Percentiles rank a stretch among this genome's conserved stretches.
Conservation (phyloP, 495 filamentous ascomycete genomes). For the Apodospora peruviana region DNA sequence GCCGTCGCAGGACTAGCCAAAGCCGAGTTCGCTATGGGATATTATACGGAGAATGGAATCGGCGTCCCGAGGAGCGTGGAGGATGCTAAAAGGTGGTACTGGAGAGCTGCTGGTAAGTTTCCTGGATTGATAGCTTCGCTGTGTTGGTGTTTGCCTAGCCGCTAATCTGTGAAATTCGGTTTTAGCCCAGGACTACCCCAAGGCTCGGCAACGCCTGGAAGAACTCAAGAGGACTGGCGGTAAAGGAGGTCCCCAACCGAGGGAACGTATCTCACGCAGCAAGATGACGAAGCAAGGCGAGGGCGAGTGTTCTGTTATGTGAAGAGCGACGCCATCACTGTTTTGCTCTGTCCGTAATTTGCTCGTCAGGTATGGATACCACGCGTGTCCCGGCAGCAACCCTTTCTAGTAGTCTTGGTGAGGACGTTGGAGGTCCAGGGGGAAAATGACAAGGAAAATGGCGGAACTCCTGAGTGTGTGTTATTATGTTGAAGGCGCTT, state of each 20-base stretch:
- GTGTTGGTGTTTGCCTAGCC: background rate
- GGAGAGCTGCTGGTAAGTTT: slow-evolving; percentile 88
- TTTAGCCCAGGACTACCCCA: background rate
- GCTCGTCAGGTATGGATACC: too few relatives aligned
- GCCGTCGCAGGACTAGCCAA: slow-evolving; percentile 79
- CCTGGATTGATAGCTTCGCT: background rate
- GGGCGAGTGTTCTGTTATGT: background rate
- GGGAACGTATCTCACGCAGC: background rate
- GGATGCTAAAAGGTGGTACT: slow-evolving; percentile 97
- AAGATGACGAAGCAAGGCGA: background rate
- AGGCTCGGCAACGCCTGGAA: background rate
- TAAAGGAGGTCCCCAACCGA: background rate
- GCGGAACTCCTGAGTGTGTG: too few relatives aligned
- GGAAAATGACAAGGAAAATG: too few relatives aligned
- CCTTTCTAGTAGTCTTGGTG: too few relatives aligned
- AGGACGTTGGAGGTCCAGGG: too few relatives aligned
- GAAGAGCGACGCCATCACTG: too few relatives aligned
- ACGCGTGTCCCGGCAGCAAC: too few relatives aligned
- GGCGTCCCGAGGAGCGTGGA: slow-evolving; percentile 81
- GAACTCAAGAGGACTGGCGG: background rate
- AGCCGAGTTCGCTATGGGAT: slow-evolving; percentile 96
- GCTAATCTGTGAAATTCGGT: background rate
- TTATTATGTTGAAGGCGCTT: too few relatives aligned
- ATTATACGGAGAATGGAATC: slow-evolving; percentile 93
- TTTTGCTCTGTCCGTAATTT: too few relatives aligned